Conservation (phyloP, 768 basidiomycete genomes). For the Zangia roseola region DNA sequence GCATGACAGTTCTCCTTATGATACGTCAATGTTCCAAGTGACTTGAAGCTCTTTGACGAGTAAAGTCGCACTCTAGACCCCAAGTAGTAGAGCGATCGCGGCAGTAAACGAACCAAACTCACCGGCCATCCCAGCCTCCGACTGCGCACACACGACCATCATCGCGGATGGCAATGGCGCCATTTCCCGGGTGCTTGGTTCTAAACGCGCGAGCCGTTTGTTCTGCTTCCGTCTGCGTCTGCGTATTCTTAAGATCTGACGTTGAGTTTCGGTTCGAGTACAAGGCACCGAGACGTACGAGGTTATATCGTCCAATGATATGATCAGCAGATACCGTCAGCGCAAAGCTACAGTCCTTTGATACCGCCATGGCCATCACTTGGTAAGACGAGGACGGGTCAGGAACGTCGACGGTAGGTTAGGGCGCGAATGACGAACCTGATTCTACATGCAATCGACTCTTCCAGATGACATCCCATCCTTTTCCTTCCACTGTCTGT, state of each 20-base stretch:
- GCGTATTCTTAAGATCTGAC: background rate
- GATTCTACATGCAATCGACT: slow-evolving; percentile 69
- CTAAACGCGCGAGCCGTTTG: slow-evolving; percentile 39
- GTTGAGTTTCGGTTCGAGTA: background rate
- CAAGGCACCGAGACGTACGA: slow-evolving; percentile 34
- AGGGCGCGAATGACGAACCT: slow-evolving; percentile 40
- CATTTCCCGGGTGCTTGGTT: slow-evolving; percentile 81
- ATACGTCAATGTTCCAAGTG: slow-evolving; percentile 80
- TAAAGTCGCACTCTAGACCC: slow-evolving; percentile 70
- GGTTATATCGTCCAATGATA: slow-evolving; percentile 62
- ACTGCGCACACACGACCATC: slow-evolving; percentile 82
- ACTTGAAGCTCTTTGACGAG: slow-evolving; percentile 75
- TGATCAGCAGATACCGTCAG: slow-evolving; percentile 88
- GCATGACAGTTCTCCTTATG: slow-evolving; percentile 80
- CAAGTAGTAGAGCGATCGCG: background rate
- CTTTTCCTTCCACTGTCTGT: slow-evolving; percentile 59
- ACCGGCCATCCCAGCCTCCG: slow-evolving; percentile 96
- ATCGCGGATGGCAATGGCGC: slow-evolving; percentile 67
- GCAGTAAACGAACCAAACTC: slow-evolving; percentile 28
- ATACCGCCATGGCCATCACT: slow-evolving; percentile 89
- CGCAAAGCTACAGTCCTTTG: slow-evolving; percentile 55
- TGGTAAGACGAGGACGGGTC: background rate
- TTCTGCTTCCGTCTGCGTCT: slow-evolving; percentile 15
- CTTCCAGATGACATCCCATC: slow-evolving; percentile 74
- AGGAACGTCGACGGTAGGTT: background rate